These are phyloP conservation scores for Apiotrichum mycotoxinovorans DNA, from an alignment of 1,284 basidiomycete genomes.

Conservation along the genomic window DNA sequence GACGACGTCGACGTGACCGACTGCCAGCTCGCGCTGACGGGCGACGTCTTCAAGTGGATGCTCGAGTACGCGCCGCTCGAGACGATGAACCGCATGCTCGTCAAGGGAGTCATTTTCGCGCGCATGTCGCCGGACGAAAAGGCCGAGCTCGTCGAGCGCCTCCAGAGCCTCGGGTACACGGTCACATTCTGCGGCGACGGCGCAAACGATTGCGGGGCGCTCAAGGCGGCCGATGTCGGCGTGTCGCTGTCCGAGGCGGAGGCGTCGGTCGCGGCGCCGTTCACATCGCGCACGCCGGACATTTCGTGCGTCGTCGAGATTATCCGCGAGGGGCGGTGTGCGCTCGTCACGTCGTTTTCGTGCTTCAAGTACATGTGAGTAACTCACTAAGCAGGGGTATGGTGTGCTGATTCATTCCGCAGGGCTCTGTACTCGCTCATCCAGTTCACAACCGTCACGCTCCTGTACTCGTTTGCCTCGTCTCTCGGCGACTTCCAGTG, in stretches of 20 bases:
- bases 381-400: too few relatives aligned
- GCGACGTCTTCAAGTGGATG: slow-evolving; percentile 99
- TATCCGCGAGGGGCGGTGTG: slow-evolving; percentile 91
- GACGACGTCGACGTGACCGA: slow-evolving; percentile 68
- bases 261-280: slow-evolving; percentile 97
- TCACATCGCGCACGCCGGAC: slow-evolving; percentile 90
- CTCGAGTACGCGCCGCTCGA: slow-evolving; percentile 91
- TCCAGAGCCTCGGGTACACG: slow-evolving; percentile 90
- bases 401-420: slow-evolving; percentile 14
- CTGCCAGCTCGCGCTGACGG: slow-evolving; percentile 87
- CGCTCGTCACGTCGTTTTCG: slow-evolving; percentile 94
- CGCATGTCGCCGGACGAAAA: slow-evolving; percentile 99
- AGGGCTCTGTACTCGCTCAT: slow-evolving; percentile 53
- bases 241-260: slow-evolving; percentile 96
- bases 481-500: slow-evolving; percentile 91
- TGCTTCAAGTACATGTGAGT: slow-evolving; percentile 99
- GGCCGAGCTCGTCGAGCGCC: slow-evolving; percentile 92
- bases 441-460: slow-evolving; percentile 67
- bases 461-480: slow-evolving; percentile 94
- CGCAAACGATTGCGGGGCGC: slow-evolving; percentile 96
- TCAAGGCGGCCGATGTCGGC: slow-evolving; percentile 98
- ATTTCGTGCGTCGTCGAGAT: slow-evolving; percentile 95
- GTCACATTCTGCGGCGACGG: slow-evolving; percentile 99
- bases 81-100: slow-evolving; percentile 93
- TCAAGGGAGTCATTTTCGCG: slow-evolving; percentile 94